Evolutionary conservation across 495 filamentous ascomycete genomes (phyloP).

Genomic region (Neurospora sublineolata): DNA sequence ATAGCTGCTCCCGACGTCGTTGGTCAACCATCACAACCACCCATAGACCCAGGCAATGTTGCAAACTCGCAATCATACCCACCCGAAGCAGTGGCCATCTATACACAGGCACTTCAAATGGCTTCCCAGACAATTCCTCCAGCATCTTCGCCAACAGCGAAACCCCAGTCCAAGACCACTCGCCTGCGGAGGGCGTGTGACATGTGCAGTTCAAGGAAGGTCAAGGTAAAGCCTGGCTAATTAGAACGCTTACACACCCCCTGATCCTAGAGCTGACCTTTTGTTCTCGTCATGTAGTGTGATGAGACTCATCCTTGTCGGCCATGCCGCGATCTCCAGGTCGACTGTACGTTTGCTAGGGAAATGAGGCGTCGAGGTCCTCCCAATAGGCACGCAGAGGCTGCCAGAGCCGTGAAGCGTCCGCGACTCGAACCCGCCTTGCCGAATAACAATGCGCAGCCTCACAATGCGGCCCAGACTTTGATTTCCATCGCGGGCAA

Average conservation of each 20-base stretch:
- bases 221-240: slow-evolving; percentile 49
- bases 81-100: slow-evolving; percentile 3
- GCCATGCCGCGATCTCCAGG: slow-evolving; percentile 64
- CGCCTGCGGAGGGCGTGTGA: slow-evolving; percentile 73
- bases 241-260: background rate
- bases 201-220: slow-evolving; percentile 73
- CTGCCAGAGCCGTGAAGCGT: slow-evolving; percentile 50
- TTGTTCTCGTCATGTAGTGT: slow-evolving; percentile 43
- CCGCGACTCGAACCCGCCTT: slow-evolving; percentile 39
- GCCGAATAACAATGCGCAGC: slow-evolving; percentile 7
- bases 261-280: background rate
- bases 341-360: slow-evolving; percentile 73
- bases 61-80: background rate
- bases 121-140: slow-evolving; percentile 7
- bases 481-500: slow-evolving; percentile 30
- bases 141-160: slow-evolving; percentile 18
- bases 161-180: slow-evolving; percentile 22
- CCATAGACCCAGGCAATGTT: slow-evolving; percentile 2
- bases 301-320: slow-evolving; percentile 72
- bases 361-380: slow-evolving; percentile 73
- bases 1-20: slow-evolving; percentile 14
- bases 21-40: slow-evolving; percentile 3
- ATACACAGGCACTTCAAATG: slow-evolving; percentile 9
- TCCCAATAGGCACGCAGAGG: slow-evolving; percentile 76
- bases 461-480: slow-evolving; percentile 40